Conservation (phyloP, 352 stramenopile genomes). For the Bremia lactucae region DNA sequence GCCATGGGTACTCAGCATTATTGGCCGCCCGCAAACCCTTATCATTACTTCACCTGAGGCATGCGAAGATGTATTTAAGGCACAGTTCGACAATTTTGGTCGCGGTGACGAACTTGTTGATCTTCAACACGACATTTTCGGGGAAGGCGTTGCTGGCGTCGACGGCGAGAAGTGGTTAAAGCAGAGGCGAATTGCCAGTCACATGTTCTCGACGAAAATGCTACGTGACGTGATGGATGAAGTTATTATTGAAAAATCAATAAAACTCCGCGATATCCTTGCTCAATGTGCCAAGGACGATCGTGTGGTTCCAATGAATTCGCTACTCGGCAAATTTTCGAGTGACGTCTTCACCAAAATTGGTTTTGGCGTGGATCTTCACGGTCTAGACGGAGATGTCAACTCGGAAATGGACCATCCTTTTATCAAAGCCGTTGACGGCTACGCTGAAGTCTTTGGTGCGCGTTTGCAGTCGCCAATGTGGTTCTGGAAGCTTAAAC, state of each 20-base stretch:
- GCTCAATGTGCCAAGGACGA: conserved; percentile 6
- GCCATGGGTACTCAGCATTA: conserved; percentile 35
- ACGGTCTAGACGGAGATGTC: conserved; percentile 23
- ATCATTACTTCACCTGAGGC: conserved; percentile 27
- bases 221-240: conserved; percentile 25
- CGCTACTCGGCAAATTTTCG: conserved; percentile 45
- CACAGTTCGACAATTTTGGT: conserved; percentile 44
- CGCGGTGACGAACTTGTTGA: conserved; percentile 19
- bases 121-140: conserved; percentile 33
- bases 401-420: conserved; percentile 26
- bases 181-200: conserved; percentile 57
- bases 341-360: conserved; percentile 71
- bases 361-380: conserved; percentile 59
- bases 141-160: conserved; percentile 36
- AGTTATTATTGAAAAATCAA: conserved; percentile 26
- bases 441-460: conserved; percentile 16
- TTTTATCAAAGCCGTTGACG: conserved; percentile 43
- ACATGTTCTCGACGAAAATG: conserved; percentile 59
- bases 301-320: conserved; percentile 20
- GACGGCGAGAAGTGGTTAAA: conserved; percentile 39
- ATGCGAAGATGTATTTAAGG: conserved; percentile 25
- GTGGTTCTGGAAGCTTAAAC: conserved; percentile 41
- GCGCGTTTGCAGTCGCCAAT: conserved; percentile 34
- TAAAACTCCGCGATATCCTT: conserved; percentile 24
- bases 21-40: conserved; percentile 30